These are phyloP conservation scores for Cylindrotheca closterium DNA, from an alignment of 108 stramenopile genomes.

Conservation along the genomic window DNA sequence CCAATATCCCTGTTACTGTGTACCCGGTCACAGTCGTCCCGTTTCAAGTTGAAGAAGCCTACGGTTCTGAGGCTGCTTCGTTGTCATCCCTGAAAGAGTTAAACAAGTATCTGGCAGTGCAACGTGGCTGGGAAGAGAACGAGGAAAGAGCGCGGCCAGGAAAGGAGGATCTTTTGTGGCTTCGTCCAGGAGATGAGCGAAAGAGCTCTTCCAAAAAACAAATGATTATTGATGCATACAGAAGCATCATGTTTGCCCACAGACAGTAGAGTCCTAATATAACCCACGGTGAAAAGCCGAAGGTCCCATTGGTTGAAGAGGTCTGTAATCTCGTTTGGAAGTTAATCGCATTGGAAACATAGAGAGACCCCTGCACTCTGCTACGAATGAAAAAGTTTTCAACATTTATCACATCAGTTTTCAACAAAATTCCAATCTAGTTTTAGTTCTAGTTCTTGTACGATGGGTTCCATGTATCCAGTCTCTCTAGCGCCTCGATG, in stretches of 20 bases:
- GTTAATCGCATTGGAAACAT: too few relatives aligned
- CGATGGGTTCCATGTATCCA: conserved; percentile 54
- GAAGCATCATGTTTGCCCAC: conserved; percentile 36
- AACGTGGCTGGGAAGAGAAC: conserved; percentile 50
- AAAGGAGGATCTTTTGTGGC: conserved; percentile 83
- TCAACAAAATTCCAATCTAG: conserved; percentile 4
- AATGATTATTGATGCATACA: conserved; percentile 33
- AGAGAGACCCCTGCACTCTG: too few relatives aligned
- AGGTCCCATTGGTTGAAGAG: too few relatives aligned
- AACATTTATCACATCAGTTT: too few relatives aligned
- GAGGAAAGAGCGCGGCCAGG: conserved; percentile 69
- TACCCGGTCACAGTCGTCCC: conserved; percentile 35
- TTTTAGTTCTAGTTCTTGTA: conserved; percentile 20
- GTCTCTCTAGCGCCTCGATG: conserved; percentile 42
- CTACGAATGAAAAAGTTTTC: too few relatives aligned
- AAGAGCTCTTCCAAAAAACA: conserved; percentile 27
- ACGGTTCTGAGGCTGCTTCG: conserved; percentile 17
- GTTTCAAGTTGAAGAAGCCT: conserved; percentile 21
- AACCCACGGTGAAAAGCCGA: background rate
- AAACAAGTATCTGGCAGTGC: conserved; percentile 27
- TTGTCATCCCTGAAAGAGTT: conserved; percentile 24
- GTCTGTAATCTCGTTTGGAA: too few relatives aligned
- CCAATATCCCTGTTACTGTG: conserved; percentile 26
- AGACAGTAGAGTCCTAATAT: conserved; percentile 1
- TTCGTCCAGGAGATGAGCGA: conserved; percentile 64